Base-by-base conservation (phyloP, 78 protist genomes). In the Dictyostelium capitatum region DNA sequence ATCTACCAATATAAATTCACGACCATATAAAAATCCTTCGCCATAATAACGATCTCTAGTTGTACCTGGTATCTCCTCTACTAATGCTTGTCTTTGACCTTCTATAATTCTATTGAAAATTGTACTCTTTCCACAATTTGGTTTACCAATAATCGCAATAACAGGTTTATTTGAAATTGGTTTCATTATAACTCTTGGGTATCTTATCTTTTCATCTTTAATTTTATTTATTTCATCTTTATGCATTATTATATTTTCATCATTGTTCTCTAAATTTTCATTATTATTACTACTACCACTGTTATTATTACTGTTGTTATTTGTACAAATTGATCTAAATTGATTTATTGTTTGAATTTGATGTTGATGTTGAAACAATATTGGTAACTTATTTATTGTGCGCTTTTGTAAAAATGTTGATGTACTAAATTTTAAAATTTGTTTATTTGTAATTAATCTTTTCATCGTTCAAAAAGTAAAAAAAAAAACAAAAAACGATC, bases 71-170 rank as follows among this genome's bases (percentile, higher is more conserved):
- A 87, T 87, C 54, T 87, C 75, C 54, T 87, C 93, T 0, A 87
- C 93, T 77, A 87, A 54, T 56, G 93, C 93, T 46, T 83, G 83
- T 83, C 95, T 91, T 23, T 56, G 67, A 19, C 82, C 75, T 30
- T 90, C 73, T 6, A 84, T 70, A 20, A 95, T 72, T 59, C 89
- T 56, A 70, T 95, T 95, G 54, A 95, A 84, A 6, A 95, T 20
- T n/a, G 97, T 93, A 25, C 95, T 89, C 56, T 95, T 95, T 25
- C 97, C 97, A 59, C 92, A 96, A 93, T 95, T 95, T 50, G 97
- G 97, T 50, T 89, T 73, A 43, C 97, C 97, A 9, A 95, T 65
- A 50, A 95, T 67, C 6, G 96, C 96, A 57, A 95, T 83, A 12
- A 95, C 6, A 19, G 97, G 96, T 82, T 77, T 91, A 50, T 59